Base-by-base conservation (phyloP, 1,284 basidiomycete genomes). In the Golubevia sp. region DNA sequence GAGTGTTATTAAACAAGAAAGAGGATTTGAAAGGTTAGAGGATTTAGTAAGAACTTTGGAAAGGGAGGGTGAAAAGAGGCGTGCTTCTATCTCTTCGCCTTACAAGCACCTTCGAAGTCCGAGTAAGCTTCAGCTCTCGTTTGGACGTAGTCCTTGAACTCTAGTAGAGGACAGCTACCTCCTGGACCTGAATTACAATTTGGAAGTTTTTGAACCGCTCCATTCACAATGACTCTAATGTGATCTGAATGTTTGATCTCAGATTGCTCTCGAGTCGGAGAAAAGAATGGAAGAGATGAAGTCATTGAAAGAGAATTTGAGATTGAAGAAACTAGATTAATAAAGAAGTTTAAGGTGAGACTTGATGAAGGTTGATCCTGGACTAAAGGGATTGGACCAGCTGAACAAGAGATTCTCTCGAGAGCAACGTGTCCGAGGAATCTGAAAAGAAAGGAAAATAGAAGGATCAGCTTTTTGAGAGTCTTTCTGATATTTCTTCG, bases 361-460 rank as follows among this genome's bases (percentile, higher is more conserved):
- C 49, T 50, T 21, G 25, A 24, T 4, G 52, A 23, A 3, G 59
- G 59, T 52, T 61, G 54, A 3, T 56, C 15, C 2, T 63, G 51
- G 23, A 57, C 53, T n/a, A n/a, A n/a, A n/a, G n/a, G n/a, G n/a
- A n/a, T n/a, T n/a, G n/a, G n/a, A n/a, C n/a, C n/a, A 26, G 67
- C 49, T n/a, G 24, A 49, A 61, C 82, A 84, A 38, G 68, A 62
- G 62, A 85, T 79, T 18, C 84, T 63, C 66, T 86, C 85, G 21
- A 86, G 67, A 18, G 85, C 82, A 50, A 86, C 75, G 63, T 86
- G 85, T 6, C 86, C 85, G 18, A 86, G 71, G 81, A 86, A 86
- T n/a, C n/a, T n/a, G n/a, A n/a, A n/a, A n/a, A n/a, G n/a, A n/a
- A n/a, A n/a, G n/a, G n/a, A n/a, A n/a, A n/a, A n/a, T n/a, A n/a